These are phyloP conservation scores for Pestalotiopsis sp. DNA, from an alignment of 2,329 filamentous ascomycete genomes.

Conservation along the genomic window DNA sequence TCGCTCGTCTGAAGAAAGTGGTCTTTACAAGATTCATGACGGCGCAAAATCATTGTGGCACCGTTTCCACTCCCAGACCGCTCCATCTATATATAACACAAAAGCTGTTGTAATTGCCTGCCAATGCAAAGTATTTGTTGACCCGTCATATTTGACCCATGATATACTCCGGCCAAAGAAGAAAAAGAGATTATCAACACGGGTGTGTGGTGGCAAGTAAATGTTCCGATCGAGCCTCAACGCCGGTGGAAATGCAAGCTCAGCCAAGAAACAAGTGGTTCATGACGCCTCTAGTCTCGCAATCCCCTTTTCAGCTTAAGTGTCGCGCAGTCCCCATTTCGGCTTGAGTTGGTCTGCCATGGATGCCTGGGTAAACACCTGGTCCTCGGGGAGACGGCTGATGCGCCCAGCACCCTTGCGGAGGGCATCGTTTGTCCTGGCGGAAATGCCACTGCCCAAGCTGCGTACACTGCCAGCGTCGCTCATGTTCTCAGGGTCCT, in stretches of 20 bases:
- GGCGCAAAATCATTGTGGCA: conserved; percentile 7
- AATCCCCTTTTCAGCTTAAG: too few relatives aligned
- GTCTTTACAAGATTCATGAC: conserved; percentile 5
- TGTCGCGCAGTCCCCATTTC: conserved; percentile 54
- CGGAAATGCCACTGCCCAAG: conserved; percentile 78
- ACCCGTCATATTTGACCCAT: conserved; percentile 2
- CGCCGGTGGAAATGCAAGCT: conserved; percentile 14
- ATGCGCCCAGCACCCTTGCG: conserved; percentile 84
- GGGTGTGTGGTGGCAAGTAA: background rate
- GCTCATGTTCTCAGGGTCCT: conserved; percentile 62
- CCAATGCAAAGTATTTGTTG: conserved; percentile 10
- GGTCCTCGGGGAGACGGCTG: conserved; percentile 79
- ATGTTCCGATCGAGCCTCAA: background rate
- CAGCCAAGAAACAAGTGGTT: conserved; percentile 9
- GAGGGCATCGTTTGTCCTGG: conserved; percentile 69
- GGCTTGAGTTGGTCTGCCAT: conserved; percentile 64
- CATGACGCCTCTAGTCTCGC: conserved; percentile 28
- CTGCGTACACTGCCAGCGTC: conserved; percentile 71
- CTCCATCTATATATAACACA: conserved; percentile 9
- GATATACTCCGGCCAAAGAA: conserved; percentile 12
- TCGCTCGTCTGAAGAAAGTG: conserved; percentile 2
- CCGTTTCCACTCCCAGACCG: background rate
- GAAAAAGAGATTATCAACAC: conserved; percentile 15
- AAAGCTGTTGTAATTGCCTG: conserved; percentile 4
- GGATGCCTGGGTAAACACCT: conserved; percentile 76